These are phyloP conservation scores for Xylariomycetidae sp. DNA, from an alignment of 2,329 filamentous ascomycete genomes.

Conservation along the genomic window DNA sequence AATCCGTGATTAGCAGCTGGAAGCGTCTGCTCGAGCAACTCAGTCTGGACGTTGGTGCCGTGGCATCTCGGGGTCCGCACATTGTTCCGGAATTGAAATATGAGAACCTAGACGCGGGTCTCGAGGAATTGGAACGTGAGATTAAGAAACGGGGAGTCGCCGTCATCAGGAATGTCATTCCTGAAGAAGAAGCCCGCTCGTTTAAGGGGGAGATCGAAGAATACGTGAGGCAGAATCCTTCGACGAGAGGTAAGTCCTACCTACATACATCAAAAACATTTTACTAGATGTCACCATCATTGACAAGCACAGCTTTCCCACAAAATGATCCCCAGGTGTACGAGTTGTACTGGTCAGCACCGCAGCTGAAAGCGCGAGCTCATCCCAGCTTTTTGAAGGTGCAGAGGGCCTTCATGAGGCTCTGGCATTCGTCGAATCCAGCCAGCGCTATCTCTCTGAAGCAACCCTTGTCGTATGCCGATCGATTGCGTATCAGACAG, in stretches of 20 bases:
- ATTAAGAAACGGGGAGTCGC: conserved; percentile 58
- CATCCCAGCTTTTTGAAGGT: conserved; percentile 60
- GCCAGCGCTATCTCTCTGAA: conserved; percentile 42
- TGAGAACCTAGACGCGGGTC: conserved; percentile 34
- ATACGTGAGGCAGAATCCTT: conserved; percentile 61
- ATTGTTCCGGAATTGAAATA: conserved; percentile 52
- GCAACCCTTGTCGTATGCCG: conserved; percentile 63
- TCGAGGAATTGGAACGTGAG: conserved; percentile 36
- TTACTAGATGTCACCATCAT: not conserved
- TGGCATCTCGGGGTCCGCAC: conserved; percentile 39
- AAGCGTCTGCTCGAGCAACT: conserved; percentile 40
- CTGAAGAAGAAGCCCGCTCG: conserved; percentile 55
- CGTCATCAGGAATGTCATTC: conserved; percentile 62
- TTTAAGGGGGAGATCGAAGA: conserved; percentile 62
- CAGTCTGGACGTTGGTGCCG: conserved; percentile 40
- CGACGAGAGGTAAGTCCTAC: conserved; percentile 42
- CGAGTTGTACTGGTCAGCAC: conserved; percentile 70
- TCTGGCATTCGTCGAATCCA: conserved; percentile 55
- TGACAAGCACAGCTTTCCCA: conserved; percentile 52
- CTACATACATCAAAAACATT: not conserved
- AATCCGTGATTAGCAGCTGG: conserved; percentile 44
- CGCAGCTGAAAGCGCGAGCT: conserved; percentile 63
- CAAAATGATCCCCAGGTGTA: conserved; percentile 64
- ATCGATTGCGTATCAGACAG: conserved; percentile 66
- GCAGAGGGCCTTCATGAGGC: conserved; percentile 57